A percentile compares a stretch with the other conserved stretches of the same genome.
Conservation (phyloP, 257 asterid species). For the Coffea canephora region DNA sequence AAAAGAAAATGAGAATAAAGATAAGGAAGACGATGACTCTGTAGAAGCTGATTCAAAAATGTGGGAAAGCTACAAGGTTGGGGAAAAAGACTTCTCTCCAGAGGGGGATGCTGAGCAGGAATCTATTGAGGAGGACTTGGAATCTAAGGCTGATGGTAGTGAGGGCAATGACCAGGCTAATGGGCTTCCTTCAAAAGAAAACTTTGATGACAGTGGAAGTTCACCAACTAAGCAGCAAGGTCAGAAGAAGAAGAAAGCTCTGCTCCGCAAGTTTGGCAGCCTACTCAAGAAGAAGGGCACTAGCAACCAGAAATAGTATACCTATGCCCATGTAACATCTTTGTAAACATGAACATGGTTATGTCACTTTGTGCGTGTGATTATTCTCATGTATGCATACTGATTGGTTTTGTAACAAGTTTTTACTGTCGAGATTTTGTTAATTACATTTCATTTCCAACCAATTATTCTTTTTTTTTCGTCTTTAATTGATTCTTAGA, state of each 20-base stretch:
- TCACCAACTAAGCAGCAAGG: conserved; percentile 52
- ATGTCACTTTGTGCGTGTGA: conserved; percentile 3
- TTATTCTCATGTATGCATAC: background rate
- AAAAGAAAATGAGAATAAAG: conserved; percentile 32
- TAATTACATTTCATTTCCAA: conserved; percentile 9
- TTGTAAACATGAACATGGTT: conserved; percentile 18
- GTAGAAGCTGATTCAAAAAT: conserved; percentile 61
- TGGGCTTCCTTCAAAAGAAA: conserved; percentile 50
- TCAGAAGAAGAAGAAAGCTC: conserved; percentile 84
- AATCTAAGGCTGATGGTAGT: conserved; percentile 52
- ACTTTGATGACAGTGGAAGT: conserved; percentile 44
- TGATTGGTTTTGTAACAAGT: conserved; percentile 16
- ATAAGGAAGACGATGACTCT: conserved; percentile 40
- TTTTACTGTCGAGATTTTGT: conserved; percentile 5
- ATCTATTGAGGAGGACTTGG: conserved; percentile 65
- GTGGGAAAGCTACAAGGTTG: conserved; percentile 93
- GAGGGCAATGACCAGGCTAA: conserved; percentile 48
- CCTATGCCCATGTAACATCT: conserved; percentile 4
- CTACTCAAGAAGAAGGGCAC: conserved; percentile 80
- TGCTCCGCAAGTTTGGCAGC: conserved; percentile 81
- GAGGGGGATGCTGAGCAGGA: conserved; percentile 65
- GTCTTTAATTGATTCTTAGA: background rate
- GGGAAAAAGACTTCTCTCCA: conserved; percentile 70
- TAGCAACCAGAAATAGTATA: conserved; percentile 49
- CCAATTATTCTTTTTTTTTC: background rate